Percentiles rank a stretch among this genome's conserved stretches.
These are phyloP conservation scores for Amanita muscaria DNA, from an alignment of 768 basidiomycete species.

Conservation along the genomic window DNA sequence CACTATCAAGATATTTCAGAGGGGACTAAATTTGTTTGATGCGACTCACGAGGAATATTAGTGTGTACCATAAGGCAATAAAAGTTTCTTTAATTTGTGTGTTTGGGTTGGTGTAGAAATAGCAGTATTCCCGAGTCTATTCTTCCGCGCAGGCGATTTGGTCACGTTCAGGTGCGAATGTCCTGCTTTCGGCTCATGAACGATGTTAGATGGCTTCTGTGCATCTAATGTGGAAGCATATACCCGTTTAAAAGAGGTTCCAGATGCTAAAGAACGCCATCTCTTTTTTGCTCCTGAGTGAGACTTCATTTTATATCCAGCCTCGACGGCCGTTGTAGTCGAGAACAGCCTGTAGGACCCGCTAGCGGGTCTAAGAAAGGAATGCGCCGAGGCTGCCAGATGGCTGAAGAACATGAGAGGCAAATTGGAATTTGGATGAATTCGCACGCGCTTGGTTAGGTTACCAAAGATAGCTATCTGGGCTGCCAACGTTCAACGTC, in stretches of 20 bases:
- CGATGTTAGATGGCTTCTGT: background rate
- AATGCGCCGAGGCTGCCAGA: background rate
- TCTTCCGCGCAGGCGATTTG: slow-evolving; percentile 59
- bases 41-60: slow-evolving; percentile 8
- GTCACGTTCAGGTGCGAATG: slow-evolving; percentile 65
- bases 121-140: slow-evolving; percentile 53
- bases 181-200: slow-evolving; percentile 52
- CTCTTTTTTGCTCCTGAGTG: slow-evolving; percentile 79
- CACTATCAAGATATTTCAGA: background rate
- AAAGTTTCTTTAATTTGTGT: slow-evolving; percentile 49
- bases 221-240: slow-evolving; percentile 16
- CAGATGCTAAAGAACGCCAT: slow-evolving; percentile 63
- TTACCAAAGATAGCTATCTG: background rate
- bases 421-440: background rate
- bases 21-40: background rate
- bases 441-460: background rate
- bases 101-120: slow-evolving; percentile 63
- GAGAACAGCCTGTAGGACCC: slow-evolving; percentile 41
- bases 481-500: background rate
- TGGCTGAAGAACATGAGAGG: slow-evolving; percentile 15
- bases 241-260: slow-evolving; percentile 66
- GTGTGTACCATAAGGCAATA: slow-evolving; percentile 58
- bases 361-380: background rate
- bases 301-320: slow-evolving; percentile 71
- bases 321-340: slow-evolving; percentile 42